phyloP scores from a whole-genome alignment of 768 basidiomycete species.

The Rhizopogon vulgaris region DNA sequence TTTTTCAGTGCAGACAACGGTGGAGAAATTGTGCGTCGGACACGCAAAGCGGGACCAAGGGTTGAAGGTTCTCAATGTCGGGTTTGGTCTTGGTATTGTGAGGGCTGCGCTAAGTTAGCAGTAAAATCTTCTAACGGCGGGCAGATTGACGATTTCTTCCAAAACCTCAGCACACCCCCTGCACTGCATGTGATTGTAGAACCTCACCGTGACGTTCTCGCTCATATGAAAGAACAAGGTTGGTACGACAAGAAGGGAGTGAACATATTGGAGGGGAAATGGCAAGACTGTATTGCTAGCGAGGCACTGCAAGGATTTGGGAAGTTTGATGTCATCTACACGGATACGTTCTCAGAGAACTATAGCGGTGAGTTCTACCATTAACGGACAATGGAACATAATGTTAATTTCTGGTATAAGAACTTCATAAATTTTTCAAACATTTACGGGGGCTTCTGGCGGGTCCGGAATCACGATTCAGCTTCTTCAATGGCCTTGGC shows the following conservation, averaged over 20 bases:
- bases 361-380: conserved; percentile 48
- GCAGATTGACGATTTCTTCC: conserved; percentile 83
- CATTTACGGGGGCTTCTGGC: conserved; percentile 70
- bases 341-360: conserved; percentile 89
- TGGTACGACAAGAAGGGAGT: conserved; percentile 80
- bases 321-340: conserved; percentile 86
- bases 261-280: conserved; percentile 79
- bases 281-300: conserved; percentile 80
- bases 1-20: conserved; percentile 68
- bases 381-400: not conserved
- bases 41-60: conserved; percentile 40
- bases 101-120: conserved; percentile 17
- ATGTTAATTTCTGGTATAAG: conserved; percentile 22
- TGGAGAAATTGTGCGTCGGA: conserved; percentile 49
- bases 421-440: conserved; percentile 78
- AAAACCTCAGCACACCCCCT: conserved; percentile 53
- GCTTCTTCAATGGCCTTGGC: conserved; percentile 96
- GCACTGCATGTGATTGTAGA: conserved; percentile 85
- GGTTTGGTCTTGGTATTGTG: conserved; percentile 92
- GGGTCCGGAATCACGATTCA: conserved; percentile 71
- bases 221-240: conserved; percentile 65
- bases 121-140: conserved; percentile 3
- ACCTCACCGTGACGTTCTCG: conserved; percentile 88
- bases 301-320: conserved; percentile 55
- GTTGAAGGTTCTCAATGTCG: conserved; percentile 79